Conservation (phyloP, 1,284 basidiomycete genomes). For the Stygiomarasmius scandens region DNA sequence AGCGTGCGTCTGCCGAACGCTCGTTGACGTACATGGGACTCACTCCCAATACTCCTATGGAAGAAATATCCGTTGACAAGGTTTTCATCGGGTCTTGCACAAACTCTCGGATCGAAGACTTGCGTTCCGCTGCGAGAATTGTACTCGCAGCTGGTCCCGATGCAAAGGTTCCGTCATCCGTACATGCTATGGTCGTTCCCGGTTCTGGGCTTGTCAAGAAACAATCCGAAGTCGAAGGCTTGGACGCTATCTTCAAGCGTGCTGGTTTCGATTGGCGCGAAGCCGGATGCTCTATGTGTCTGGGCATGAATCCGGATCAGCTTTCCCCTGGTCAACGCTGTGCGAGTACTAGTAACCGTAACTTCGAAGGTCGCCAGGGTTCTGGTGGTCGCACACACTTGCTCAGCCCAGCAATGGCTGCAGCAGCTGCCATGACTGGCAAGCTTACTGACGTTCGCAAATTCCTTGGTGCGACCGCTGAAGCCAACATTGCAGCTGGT, state of each 20-base stretch:
- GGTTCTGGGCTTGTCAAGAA: conserved; percentile 94
- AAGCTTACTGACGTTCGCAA: conserved; percentile 89
- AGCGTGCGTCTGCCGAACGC: conserved; percentile 77
- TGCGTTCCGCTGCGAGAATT: conserved; percentile 87
- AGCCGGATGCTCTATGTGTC: conserved; percentile 97
- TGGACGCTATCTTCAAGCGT: conserved; percentile 89
- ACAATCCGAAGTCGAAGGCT: conserved; percentile 92
- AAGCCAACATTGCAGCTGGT: conserved; percentile 46
- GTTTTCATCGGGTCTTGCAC: conserved; percentile 98
- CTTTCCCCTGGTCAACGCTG: conserved; percentile 89
- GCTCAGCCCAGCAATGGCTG: conserved; percentile 94
- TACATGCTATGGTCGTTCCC: conserved; percentile 94
- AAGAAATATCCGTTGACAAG: conserved; percentile 88
- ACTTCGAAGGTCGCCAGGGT: conserved; percentile 94
- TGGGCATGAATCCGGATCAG: conserved; percentile 98
- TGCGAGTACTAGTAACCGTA: conserved; percentile 95
- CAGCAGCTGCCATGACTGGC: conserved; percentile 90
- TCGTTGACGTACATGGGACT: conserved; percentile 94
- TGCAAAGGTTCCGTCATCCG: conserved; percentile 78
- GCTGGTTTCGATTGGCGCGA: conserved; percentile 98
- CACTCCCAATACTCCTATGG: conserved; percentile 79
- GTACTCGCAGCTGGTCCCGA: conserved; percentile 76
- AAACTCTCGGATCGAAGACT: conserved; percentile 94
- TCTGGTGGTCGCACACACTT: conserved; percentile 93
- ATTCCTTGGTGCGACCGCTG: conserved; percentile 59